Conservation (phyloP, 768 basidiomycete genomes). For the Podaxis mareebaensis region DNA sequence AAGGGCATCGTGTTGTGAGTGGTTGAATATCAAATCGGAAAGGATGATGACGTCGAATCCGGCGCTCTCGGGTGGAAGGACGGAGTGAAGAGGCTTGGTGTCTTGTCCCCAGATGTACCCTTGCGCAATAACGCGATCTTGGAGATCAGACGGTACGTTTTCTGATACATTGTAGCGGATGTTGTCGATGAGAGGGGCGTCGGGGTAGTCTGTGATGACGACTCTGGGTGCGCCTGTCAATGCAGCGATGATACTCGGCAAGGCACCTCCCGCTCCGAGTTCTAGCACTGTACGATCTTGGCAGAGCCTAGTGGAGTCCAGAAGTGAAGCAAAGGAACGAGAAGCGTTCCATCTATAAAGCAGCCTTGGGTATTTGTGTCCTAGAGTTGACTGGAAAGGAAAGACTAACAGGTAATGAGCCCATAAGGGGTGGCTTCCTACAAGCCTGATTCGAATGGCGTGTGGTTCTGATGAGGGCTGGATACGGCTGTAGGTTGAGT, state of each 20-base stretch:
- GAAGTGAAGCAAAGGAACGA: slow-evolving; percentile 66
- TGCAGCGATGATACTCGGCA: slow-evolving; percentile 78
- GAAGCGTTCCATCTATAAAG: slow-evolving; percentile 77
- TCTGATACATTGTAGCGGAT: slow-evolving; percentile 62
- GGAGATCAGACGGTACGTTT: slow-evolving; percentile 49
- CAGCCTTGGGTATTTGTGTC: neutral
- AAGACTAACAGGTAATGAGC: slow-evolving; percentile 68
- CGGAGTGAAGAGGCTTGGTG: slow-evolving; percentile 43
- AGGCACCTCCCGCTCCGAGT: slow-evolving; percentile 90
- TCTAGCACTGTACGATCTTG: slow-evolving; percentile 63
- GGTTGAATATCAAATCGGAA: slow-evolving; percentile 94
- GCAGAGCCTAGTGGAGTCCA: slow-evolving; percentile 56
- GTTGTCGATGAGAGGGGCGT: slow-evolving; percentile 72
- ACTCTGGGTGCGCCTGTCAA: slow-evolving; percentile 43
- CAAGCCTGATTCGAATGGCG: slow-evolving; percentile 62
- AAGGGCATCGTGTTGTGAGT: slow-evolving; percentile 90
- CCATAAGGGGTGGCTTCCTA: slow-evolving; percentile 83
- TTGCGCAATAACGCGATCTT: slow-evolving; percentile 34
- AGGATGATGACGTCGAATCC: slow-evolving; percentile 82
- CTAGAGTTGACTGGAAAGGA: neutral
- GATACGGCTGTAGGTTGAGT: slow-evolving; percentile 49
- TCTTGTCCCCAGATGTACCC: slow-evolving; percentile 85
- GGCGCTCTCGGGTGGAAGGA: slow-evolving; percentile 23
- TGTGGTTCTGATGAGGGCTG: slow-evolving; percentile 11
- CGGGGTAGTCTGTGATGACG: slow-evolving; percentile 93